A percentile compares a stretch with the other conserved stretches of the same genome.
Evolutionary conservation across 257 asterid species (phyloP).

Genomic region (Marsdenia floribunda): DNA sequence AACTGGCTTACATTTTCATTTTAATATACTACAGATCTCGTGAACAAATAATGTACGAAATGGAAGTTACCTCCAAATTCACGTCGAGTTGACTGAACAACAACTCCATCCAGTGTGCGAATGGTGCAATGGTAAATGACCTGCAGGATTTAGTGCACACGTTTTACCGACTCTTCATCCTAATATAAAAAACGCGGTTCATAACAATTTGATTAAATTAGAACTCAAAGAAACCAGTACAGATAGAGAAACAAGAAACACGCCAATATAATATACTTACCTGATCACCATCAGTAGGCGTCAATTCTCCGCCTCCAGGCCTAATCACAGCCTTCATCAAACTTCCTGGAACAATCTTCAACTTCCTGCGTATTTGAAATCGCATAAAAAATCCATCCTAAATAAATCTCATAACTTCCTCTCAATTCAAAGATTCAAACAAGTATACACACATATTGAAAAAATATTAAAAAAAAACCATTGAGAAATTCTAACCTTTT

Average conservation of each 20-base stretch:
- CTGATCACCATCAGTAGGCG: slow-evolving; percentile 88
- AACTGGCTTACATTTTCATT: background rate
- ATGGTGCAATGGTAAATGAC: slow-evolving; percentile 78
- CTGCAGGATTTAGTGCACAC: slow-evolving; percentile 37
- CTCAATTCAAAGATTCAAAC: background rate
- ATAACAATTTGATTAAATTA: background rate
- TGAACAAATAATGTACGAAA: background rate
- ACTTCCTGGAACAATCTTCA: slow-evolving; percentile 83
- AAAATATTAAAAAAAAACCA: too few species aligned
- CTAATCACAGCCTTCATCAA: slow-evolving; percentile 93
- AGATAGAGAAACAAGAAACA: background rate
- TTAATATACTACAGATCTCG: background rate
- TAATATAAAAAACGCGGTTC: background rate
- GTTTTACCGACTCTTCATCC: background rate
- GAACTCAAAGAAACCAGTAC: background rate
- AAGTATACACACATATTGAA: background rate
- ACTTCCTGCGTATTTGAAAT: slow-evolving; percentile 42
- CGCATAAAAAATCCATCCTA: slow-evolving; percentile 7
- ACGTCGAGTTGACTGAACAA: slow-evolving; percentile 74
- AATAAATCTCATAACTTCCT: background rate
- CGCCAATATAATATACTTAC: slow-evolving; percentile 49
- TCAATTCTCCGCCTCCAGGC: slow-evolving; percentile 77
- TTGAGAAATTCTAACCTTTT: slow-evolving; percentile 40
- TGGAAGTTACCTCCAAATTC: slow-evolving; percentile 62
- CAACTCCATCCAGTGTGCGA: slow-evolving; percentile 84